A percentile compares a stretch with the other conserved stretches of the same genome.
phyloP scores from a whole-genome alignment of 1,284 basidiomycete genomes.

The Vanrija sp. region DNA sequence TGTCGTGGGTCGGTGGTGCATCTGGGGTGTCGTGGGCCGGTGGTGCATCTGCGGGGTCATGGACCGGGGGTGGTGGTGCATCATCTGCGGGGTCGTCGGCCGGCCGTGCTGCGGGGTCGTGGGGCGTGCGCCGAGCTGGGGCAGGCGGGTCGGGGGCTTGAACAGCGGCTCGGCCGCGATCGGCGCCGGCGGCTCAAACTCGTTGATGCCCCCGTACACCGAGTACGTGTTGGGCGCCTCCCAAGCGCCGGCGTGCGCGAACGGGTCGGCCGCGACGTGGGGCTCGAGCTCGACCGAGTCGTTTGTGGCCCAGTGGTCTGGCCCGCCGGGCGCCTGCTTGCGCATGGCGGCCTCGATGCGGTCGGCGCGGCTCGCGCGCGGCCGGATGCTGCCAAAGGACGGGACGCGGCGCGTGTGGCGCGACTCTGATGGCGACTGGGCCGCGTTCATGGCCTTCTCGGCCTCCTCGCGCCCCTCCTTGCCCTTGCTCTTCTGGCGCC shows the following conservation, averaged over 20 bases:
- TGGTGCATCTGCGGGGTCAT: neutral
- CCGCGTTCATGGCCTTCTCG: too few species aligned
- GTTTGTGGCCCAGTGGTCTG: neutral
- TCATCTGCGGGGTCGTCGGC: too few species aligned
- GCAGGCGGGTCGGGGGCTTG: slow-evolving; percentile 2
- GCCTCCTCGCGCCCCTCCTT: neutral
- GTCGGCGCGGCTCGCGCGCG: neutral
- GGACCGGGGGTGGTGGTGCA: too few species aligned
- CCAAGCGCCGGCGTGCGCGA: slow-evolving; percentile 6
- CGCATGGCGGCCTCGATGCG: neutral
- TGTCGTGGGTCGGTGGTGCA: too few species aligned
- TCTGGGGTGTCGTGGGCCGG: neutral
- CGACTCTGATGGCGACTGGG: neutral
- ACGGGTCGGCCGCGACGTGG: slow-evolving; percentile 2
- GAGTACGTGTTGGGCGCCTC: slow-evolving; percentile 3
- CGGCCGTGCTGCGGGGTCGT: too few species aligned
- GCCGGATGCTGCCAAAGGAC: neutral
- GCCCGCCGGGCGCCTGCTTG: neutral
- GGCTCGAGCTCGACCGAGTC: neutral
- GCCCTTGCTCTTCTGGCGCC: slow-evolving; percentile 11
- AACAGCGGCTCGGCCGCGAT: neutral
- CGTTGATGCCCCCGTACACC: slow-evolving; percentile 1
- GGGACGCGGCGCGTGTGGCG: neutral
- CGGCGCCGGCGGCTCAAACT: neutral
- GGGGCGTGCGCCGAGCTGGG: neutral